Conservation (phyloP, 192 early-diverging fungal genomes). For the Rhizoclosmatium sp. region DNA sequence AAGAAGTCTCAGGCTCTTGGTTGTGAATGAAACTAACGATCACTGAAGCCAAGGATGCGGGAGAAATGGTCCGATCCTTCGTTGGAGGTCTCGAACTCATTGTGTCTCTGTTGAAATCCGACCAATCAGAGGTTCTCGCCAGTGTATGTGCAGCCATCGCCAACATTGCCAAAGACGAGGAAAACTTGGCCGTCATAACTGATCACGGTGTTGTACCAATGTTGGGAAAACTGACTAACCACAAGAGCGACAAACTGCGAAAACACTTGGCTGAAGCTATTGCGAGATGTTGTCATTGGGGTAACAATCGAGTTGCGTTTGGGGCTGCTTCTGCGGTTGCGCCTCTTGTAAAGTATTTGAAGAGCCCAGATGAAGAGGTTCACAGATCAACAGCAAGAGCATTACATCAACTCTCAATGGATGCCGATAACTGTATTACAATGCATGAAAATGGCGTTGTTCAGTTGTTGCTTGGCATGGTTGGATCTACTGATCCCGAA, state of each 20-base stretch:
- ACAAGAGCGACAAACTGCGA: slow-evolving; percentile 65
- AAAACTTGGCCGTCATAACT: slow-evolving; percentile 75
- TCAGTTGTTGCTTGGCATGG: slow-evolving; percentile 70
- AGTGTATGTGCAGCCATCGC: slow-evolving; percentile 72
- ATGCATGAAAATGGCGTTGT: slow-evolving; percentile 76
- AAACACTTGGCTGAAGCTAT: slow-evolving; percentile 70
- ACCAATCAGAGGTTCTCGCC: slow-evolving; percentile 64
- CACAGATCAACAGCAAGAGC: slow-evolving; percentile 68
- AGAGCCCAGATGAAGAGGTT: slow-evolving; percentile 66
- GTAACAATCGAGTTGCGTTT: slow-evolving; percentile 72
- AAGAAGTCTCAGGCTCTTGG: slow-evolving; percentile 5
- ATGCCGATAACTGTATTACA: slow-evolving; percentile 74
- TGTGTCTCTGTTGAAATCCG: slow-evolving; percentile 70
- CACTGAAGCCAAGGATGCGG: slow-evolving; percentile 66
- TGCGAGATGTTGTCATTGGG: slow-evolving; percentile 72
- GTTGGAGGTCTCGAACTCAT: slow-evolving; percentile 73
- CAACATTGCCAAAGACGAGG: slow-evolving; percentile 74
- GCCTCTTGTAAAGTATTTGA: slow-evolving; percentile 70
- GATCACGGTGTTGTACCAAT: slow-evolving; percentile 75
- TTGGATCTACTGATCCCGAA: slow-evolving; percentile 61
- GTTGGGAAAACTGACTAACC: slow-evolving; percentile 69
- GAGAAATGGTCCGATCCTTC: slow-evolving; percentile 75
- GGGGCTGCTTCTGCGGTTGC: slow-evolving; percentile 67
- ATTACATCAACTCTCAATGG: slow-evolving; percentile 74
- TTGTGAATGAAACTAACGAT: not conserved